These are phyloP conservation scores for Adansonia madagascariensis DNA, from an alignment of 441 rosid genomes.

Conservation along the genomic window DNA sequence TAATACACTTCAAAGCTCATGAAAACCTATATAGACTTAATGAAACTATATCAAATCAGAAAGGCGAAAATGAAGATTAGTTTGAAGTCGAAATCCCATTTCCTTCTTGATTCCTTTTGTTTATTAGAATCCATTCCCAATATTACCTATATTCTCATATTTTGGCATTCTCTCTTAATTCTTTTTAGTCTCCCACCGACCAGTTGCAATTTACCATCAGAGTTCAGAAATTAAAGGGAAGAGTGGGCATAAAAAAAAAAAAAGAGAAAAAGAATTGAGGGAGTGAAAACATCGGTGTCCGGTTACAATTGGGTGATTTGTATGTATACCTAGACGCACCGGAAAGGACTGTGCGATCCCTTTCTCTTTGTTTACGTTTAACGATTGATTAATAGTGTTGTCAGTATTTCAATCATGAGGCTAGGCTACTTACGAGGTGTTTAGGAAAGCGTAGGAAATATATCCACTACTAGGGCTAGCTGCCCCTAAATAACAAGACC, in stretches of 20 bases:
- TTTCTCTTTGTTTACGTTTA: background rate
- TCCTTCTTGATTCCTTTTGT: background rate
- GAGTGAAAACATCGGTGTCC: background rate
- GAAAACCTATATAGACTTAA: slow-evolving; percentile 1
- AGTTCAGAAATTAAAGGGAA: background rate
- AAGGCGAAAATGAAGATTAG: background rate
- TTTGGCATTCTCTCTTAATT: background rate
- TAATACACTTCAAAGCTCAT: background rate
- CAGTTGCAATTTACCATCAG: background rate
- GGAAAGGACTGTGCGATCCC: background rate
- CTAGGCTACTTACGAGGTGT: slow-evolving; percentile 36
- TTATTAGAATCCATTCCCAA: background rate
- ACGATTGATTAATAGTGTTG: slow-evolving; percentile 19
- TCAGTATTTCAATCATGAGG: slow-evolving; percentile 57
- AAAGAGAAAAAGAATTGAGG: background rate
- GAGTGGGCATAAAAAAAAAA: background rate
- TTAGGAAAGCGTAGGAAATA: slow-evolving; percentile 15
- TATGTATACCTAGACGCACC: slow-evolving; percentile 12
- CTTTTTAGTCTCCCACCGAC: background rate
- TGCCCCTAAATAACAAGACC: slow-evolving; percentile 25
- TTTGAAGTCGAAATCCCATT: background rate
- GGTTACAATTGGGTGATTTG: background rate
- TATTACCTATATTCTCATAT: background rate
- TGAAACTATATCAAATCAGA: background rate
- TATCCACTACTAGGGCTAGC: slow-evolving; percentile 23